Conservation (phyloP, 139 green algal genomes). For the Tetradesmus obliquus region DNA sequence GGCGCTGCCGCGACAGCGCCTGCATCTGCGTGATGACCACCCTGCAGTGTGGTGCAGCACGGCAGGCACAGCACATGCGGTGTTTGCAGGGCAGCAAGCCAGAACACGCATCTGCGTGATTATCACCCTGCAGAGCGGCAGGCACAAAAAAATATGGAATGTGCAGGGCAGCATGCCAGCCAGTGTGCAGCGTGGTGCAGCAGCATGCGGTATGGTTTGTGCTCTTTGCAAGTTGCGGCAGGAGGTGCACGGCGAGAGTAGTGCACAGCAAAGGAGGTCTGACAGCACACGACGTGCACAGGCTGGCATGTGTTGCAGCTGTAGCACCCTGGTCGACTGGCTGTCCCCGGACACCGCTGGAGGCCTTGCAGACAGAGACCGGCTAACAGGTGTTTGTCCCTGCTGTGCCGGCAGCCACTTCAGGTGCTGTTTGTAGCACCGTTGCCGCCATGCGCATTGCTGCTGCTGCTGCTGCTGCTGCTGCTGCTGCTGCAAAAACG, state of each 20-base stretch:
- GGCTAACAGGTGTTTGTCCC: too few species aligned
- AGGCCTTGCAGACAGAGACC: too few species aligned
- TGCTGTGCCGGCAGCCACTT: background rate
- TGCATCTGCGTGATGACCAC: slow-evolving; percentile 86
- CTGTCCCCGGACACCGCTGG: too few species aligned
- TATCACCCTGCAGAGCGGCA: too few species aligned
- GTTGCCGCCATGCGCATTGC: background rate
- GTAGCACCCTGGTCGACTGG: too few species aligned
- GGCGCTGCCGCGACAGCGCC: slow-evolving; percentile 52
- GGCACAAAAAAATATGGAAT: background rate
- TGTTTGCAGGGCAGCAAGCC: background rate
- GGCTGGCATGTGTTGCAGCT: background rate
- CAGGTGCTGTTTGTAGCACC: background rate
- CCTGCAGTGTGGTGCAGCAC: slow-evolving; percentile 49
- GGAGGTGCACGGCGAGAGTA: background rate
- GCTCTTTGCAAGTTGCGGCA: too few species aligned
- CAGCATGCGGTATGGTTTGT: too few species aligned
- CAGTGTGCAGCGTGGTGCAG: background rate
- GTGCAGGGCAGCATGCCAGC: background rate
- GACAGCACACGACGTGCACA: background rate
- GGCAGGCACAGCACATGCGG: background rate
- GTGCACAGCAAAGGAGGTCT: background rate
- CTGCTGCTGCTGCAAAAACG: background rate
- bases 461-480: background rate
- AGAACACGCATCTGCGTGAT: too few species aligned